phyloP scores from a whole-genome alignment of 1,284 basidiomycete species.

The Ustilago loliicola region DNA sequence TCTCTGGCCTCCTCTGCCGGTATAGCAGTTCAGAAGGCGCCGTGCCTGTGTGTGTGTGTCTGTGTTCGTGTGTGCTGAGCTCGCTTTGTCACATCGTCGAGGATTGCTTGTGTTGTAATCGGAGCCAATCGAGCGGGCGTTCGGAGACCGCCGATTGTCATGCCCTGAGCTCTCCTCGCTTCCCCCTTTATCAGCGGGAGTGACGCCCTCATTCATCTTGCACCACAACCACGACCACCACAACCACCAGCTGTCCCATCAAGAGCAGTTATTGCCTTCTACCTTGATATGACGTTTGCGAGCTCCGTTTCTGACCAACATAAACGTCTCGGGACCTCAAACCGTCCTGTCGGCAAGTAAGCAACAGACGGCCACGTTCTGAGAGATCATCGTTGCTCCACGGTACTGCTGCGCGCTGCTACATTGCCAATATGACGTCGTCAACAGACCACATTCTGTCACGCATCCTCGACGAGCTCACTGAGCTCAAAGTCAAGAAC shows the following conservation, averaged over 20 bases:
- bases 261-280: not conserved
- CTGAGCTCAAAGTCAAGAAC: conserved; percentile 61
- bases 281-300: not conserved
- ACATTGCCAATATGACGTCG: conserved; percentile 23
- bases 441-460: conserved; percentile 50
- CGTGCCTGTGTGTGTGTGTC: not conserved
- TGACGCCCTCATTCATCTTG: not conserved
- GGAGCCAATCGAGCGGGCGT: not conserved
- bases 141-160: conserved; percentile 15
- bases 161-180: conserved; percentile 3
- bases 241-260: not conserved
- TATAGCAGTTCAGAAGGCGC: not conserved
- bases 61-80: not conserved
- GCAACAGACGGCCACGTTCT: too few relatives aligned
- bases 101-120: not conserved
- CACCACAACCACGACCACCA: not conserved
- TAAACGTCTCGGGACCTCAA: not conserved
- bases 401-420: not conserved
- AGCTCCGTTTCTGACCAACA: not conserved
- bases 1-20: not conserved
- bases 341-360: not conserved
- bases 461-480: conserved; percentile 60
- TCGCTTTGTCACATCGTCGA: not conserved
- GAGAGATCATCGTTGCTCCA: too few relatives aligned
- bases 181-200: not conserved